phyloP scores from a whole-genome alignment of 371 early-diverging fungal genomes.

The Saksenaea oblongispora region DNA sequence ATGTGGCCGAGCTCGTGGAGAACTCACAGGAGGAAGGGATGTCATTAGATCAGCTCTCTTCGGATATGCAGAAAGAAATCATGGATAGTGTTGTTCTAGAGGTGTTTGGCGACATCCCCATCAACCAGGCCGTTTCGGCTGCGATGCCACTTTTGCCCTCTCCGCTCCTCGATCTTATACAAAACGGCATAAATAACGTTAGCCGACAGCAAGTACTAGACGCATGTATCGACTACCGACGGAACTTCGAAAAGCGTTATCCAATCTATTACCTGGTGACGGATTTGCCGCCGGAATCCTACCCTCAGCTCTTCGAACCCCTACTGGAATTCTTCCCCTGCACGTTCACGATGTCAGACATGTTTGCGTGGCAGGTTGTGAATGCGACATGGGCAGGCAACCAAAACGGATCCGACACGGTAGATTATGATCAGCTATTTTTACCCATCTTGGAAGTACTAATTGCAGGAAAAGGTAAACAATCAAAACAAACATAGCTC shows the following conservation, averaged over 20 bases:
- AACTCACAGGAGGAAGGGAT: neutral
- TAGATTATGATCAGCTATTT: conserved; percentile 18
- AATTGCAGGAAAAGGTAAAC: conserved; percentile 29
- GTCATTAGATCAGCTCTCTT: neutral
- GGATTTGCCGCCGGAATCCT: conserved; percentile 13
- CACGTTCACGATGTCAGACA: conserved; percentile 28
- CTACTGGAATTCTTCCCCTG: conserved; percentile 26
- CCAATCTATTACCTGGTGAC: conserved; percentile 27
- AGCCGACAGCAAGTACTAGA: conserved; percentile 16
- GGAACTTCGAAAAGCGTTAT: conserved; percentile 15
- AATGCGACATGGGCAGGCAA: conserved; percentile 11
- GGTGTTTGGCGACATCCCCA: conserved; percentile 30
- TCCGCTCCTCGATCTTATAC: conserved; percentile 4
- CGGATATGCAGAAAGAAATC: conserved; percentile 8
- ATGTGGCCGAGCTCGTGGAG: neutral
- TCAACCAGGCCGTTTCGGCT: conserved; percentile 30
- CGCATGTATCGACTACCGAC: conserved; percentile 27
- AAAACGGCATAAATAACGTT: neutral
- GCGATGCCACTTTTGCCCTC: conserved; percentile 27
- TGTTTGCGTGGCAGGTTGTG: conserved; percentile 15
- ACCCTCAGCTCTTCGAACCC: conserved; percentile 17
- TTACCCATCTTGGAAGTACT: conserved; percentile 27
- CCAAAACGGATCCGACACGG: neutral
- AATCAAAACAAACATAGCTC: neutral
- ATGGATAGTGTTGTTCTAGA: conserved; percentile 25